These are phyloP conservation scores for Wickerhamomyces strasburgensis DNA, from an alignment of 805 yeast species.

Conservation along the genomic window DNA sequence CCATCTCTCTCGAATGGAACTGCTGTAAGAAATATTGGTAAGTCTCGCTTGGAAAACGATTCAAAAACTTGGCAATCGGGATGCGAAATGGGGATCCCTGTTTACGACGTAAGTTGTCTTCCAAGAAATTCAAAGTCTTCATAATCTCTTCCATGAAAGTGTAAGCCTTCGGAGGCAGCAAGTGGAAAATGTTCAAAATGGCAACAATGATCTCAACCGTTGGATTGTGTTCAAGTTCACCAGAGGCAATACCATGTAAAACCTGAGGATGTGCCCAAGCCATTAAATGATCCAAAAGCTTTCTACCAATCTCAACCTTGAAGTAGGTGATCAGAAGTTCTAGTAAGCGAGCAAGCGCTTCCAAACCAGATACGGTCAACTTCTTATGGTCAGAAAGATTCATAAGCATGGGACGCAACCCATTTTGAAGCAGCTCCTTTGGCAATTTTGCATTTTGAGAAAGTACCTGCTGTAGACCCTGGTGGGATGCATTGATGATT, in stretches of 20 bases:
- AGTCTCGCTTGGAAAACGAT: slow-evolving; percentile 75
- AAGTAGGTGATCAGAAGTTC: slow-evolving; percentile 88
- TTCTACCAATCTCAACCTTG: slow-evolving; percentile 94
- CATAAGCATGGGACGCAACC: slow-evolving; percentile 92
- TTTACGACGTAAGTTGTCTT: slow-evolving; percentile 77
- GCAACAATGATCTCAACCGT: slow-evolving; percentile 86
- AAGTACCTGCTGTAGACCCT: slow-evolving; percentile 77
- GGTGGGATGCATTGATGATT: slow-evolving; percentile 90
- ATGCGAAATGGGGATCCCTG: slow-evolving; percentile 83
- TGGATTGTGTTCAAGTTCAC: slow-evolving; percentile 73
- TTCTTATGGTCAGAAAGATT: slow-evolving; percentile 91
- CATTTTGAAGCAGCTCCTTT: slow-evolving; percentile 90
- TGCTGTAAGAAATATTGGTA: slow-evolving; percentile 63
- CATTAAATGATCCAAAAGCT: slow-evolving; percentile 84
- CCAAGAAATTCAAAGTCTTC: slow-evolving; percentile 69
- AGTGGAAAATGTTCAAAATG: slow-evolving; percentile 83
- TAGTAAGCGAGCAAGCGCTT: slow-evolving; percentile 81
- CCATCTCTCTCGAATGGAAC: slow-evolving; percentile 60
- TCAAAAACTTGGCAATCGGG: slow-evolving; percentile 84
- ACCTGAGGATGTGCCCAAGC: slow-evolving; percentile 92
- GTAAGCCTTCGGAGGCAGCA: slow-evolving; percentile 87
- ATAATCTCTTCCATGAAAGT: slow-evolving; percentile 87
- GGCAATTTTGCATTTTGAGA: slow-evolving; percentile 87
- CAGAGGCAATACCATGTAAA: slow-evolving; percentile 69
- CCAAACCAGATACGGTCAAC: slow-evolving; percentile 81